Percentiles rank a stretch among this genome's conserved stretches.
These are phyloP conservation scores for Dittrichia graveolens DNA, from an alignment of 129 eudicot species.

Conservation along the genomic window DNA sequence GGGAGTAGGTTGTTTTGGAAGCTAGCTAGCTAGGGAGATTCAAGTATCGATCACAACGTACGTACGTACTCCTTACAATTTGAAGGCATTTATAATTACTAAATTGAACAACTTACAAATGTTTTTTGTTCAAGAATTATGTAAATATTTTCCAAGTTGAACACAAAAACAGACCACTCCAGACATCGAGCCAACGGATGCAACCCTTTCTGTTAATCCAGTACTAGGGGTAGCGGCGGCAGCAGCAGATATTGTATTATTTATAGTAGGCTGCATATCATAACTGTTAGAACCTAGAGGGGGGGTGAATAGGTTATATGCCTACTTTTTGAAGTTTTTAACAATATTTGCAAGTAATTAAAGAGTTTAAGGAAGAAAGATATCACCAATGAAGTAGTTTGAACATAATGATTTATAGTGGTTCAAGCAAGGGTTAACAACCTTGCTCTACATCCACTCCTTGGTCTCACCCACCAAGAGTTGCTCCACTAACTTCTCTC, in stretches of 20 bases:
- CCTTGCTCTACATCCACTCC: too few species aligned
- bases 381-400: too few species aligned
- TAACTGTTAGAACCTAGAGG: too few species aligned
- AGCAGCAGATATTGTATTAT: slow-evolving; percentile 53
- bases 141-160: slow-evolving; percentile 4
- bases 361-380: too few species aligned
- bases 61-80: slow-evolving; percentile 44
- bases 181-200: slow-evolving; percentile 57
- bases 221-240: slow-evolving; percentile 64
- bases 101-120: slow-evolving; percentile 1
- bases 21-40: too few species aligned
- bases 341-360: too few species aligned
- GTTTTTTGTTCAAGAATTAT: neutral
- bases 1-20: slow-evolving; percentile 52
- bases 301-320: too few species aligned
- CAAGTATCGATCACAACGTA: slow-evolving; percentile 15
- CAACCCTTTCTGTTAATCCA: slow-evolving; percentile 72
- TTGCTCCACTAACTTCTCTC: too few species aligned
- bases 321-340: too few species aligned
- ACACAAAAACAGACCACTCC: slow-evolving; percentile 54
- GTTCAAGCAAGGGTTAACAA: too few species aligned
- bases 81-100: slow-evolving; percentile 24
- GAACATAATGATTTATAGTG: too few species aligned
- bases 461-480: too few species aligned
- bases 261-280: slow-evolving; percentile 62